A percentile compares a stretch with the other conserved stretches of the same genome.
phyloP scores from a whole-genome alignment of 2,329 filamentous ascomycete species.

The Aspergillus tamarii region DNA sequence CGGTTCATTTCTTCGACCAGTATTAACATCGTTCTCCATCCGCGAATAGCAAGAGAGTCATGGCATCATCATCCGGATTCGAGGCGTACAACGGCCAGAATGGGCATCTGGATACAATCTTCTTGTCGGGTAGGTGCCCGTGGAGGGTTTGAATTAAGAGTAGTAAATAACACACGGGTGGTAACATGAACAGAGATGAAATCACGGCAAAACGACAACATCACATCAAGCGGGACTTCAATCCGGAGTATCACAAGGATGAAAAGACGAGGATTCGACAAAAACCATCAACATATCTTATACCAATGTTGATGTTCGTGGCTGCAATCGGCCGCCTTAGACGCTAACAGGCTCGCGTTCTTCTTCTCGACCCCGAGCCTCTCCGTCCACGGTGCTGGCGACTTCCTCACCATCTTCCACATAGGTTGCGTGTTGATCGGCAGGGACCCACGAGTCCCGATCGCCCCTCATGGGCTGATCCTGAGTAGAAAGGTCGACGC shows the following conservation, averaged over 20 bases:
- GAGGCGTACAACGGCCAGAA: background rate
- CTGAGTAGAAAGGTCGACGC: constrained; percentile 80
- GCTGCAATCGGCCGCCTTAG: background rate
- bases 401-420: constrained; percentile 46
- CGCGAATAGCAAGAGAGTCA: constrained; percentile 8
- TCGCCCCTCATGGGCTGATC: constrained; percentile 78
- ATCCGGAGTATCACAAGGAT: constrained; percentile 11
- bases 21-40: background rate
- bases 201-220: constrained; percentile 8
- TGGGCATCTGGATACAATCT: background rate
- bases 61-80: constrained; percentile 5
- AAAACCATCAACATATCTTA: background rate
- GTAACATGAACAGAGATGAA: constrained; percentile 13
- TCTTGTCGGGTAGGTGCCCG: constrained; percentile 7
- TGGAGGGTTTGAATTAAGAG: constrained; percentile 7
- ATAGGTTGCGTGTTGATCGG: constrained; percentile 59
- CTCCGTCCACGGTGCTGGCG: constrained; percentile 37
- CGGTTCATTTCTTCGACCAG: background rate
- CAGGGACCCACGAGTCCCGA: constrained; percentile 78
- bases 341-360: constrained; percentile 36
- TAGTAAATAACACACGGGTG: background rate
- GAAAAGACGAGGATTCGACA: background rate
- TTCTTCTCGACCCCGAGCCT: constrained; percentile 40
- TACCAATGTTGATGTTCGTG: background rate
- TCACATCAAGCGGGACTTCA: constrained; percentile 18